Evolutionary conservation across 352 stramenopile species (phyloP).

Genomic region (Pythium vanterpoolii): DNA sequence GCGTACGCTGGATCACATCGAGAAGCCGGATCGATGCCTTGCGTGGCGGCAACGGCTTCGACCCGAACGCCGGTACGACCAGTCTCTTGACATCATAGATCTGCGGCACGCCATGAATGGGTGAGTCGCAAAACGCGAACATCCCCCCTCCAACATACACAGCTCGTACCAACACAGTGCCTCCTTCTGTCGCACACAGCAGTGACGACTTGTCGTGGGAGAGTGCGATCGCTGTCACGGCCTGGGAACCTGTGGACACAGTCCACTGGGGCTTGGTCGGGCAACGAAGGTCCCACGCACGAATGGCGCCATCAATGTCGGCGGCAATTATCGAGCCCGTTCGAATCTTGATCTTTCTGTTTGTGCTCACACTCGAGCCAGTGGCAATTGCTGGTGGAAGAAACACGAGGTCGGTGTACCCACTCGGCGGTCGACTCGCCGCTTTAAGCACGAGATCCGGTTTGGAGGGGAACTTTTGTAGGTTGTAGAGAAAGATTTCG

Average conservation of each 20-base stretch:
- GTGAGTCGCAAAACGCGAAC: background rate
- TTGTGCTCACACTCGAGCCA: background rate
- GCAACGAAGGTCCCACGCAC: slow-evolving; percentile 64
- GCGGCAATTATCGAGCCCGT: slow-evolving; percentile 42
- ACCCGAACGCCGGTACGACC: slow-evolving; percentile 61
- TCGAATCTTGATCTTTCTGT: slow-evolving; percentile 7
- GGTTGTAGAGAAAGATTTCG: slow-evolving; percentile 70
- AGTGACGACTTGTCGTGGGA: slow-evolving; percentile 44
- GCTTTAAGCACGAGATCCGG: slow-evolving; percentile 60
- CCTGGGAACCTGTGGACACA: slow-evolving; percentile 42
- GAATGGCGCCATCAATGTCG: slow-evolving; percentile 59
- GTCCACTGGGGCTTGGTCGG: slow-evolving; percentile 50
- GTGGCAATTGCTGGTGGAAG: slow-evolving; percentile 9
- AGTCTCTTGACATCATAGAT: slow-evolving; percentile 65
- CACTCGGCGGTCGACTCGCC: slow-evolving; percentile 61
- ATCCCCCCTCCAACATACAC: background rate
- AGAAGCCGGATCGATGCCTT: slow-evolving; percentile 39
- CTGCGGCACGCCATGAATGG: slow-evolving; percentile 17
- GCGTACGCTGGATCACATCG: slow-evolving; percentile 49
- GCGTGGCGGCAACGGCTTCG: slow-evolving; percentile 51
- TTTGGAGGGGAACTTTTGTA: slow-evolving; percentile 67
- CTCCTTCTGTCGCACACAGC: slow-evolving; percentile 58
- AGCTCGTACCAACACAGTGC: slow-evolving; percentile 44
- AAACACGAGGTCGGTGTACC: slow-evolving; percentile 79
- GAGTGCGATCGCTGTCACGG: slow-evolving; percentile 48